Base-by-base conservation (phyloP, 345 rosid genomes). In the Eucalyptus pumila region DNA sequence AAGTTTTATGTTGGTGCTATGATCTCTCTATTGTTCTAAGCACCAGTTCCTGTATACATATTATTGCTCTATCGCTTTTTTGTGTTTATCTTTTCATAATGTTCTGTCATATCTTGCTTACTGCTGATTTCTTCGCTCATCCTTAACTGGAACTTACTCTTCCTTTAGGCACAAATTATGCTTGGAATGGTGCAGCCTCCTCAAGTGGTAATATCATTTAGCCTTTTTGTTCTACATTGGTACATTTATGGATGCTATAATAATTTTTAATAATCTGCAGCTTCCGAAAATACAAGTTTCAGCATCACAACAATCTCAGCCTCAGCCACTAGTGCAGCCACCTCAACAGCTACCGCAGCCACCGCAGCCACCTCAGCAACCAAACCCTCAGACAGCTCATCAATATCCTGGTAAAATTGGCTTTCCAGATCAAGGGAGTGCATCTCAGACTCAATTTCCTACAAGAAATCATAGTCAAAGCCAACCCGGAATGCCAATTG, bases 181-280 rank as follows among this genome's bases (percentile, higher is more conserved):
- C 97, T 98, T 50, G 99, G 99, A 93, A 98, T 98, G 99, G 96
- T 98, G 88, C 97, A 96, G 91, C 98, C 98, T 67, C 96, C 98
- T 88, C 98, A 94, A 95, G 94, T 86, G 96, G 99, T 98, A 93
- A 90, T 87, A 76, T 89, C 54, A 19, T 27, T 88, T 19, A 56
- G 89, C 90, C 87, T 56, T 89, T 30, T 47, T 23, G 85, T 87
- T 40, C 62, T 88, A 86, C 58, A 17, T 87, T 37, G 81, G 47
- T 89, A 37, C 50, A 83, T 50, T 27, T 87, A 67, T 51, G 37
- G n/a, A 34, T 90, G 86, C 86, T 86, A 24, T 88, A 67, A 72
- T n/a, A 37, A 26, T 88, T 44, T 88, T 56, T 89, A 44, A 60
- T 89, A 87, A 87, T 90, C n/a, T 93, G 44, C 92, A 95, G 99